Evolutionary conservation across 1,284 basidiomycete genomes (phyloP).

Genomic region (Termitomyces sp.): DNA sequence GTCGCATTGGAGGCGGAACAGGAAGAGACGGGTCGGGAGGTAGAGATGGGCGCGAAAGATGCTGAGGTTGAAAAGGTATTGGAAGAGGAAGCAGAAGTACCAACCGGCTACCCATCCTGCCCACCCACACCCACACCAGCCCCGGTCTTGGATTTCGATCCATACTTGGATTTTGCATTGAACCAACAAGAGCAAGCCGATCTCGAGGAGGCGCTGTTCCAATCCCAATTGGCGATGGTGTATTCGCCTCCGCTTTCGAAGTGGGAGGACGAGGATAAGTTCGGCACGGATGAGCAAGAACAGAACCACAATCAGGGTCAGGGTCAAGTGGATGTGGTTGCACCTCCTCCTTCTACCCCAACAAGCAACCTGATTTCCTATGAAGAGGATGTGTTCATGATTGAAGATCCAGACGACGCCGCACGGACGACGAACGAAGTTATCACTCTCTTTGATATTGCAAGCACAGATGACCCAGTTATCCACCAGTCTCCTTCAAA

Average conservation of each 20-base stretch:
- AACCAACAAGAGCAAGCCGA: not conserved
- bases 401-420: not conserved
- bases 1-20: not conserved
- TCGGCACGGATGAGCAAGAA: not conserved
- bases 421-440: not conserved
- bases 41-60: not conserved
- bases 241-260: not conserved
- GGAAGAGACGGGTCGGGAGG: not conserved
- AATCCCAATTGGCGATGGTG: not conserved
- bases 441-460: not conserved
- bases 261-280: not conserved
- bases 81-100: not conserved
- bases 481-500: not conserved
- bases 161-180: not conserved
- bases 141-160: not conserved
- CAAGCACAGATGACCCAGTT: not conserved
- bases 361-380: not conserved
- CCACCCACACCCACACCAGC: not conserved
- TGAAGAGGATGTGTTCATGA: not conserved
- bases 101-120: not conserved
- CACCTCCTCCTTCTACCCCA: not conserved
- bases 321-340: not conserved
- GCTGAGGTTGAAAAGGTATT: not conserved
- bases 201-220: not conserved
- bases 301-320: not conserved